Conservation (phyloP, 257 asterid genomes). For the Nicotiana knightiana region DNA sequence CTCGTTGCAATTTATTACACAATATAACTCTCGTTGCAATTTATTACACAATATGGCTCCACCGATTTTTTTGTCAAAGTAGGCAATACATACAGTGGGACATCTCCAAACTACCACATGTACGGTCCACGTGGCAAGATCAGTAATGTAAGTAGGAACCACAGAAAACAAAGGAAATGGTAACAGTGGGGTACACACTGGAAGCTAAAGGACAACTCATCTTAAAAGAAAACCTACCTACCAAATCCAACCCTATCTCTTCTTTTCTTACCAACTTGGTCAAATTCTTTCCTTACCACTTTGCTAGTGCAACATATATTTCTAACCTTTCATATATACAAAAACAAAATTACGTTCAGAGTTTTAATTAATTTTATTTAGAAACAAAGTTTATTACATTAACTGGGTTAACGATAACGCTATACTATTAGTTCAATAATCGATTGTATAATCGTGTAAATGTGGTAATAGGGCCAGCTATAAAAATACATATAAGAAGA, state of each 20-base stretch:
- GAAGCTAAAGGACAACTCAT: constrained; percentile 12
- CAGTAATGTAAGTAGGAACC: not conserved
- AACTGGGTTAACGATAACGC: too few relatives aligned
- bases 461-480: too few relatives aligned
- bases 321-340: too few relatives aligned
- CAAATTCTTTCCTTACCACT: constrained; percentile 20
- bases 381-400: too few relatives aligned
- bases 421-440: too few relatives aligned
- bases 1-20: too few relatives aligned
- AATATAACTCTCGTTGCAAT: too few relatives aligned
- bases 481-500: too few relatives aligned
- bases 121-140: constrained; percentile 5
- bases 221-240: constrained; percentile 65
- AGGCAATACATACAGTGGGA: not conserved
- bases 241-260: constrained; percentile 67
- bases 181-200: not conserved
- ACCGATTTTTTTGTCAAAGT: not conserved
- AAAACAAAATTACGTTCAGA: too few relatives aligned
- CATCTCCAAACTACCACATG: not conserved
- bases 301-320: not conserved
- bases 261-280: constrained; percentile 51
- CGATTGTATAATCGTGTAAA: too few relatives aligned
- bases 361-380: too few relatives aligned
- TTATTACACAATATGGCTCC: not conserved
- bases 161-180: not conserved